Evolutionary conservation across 371 early-diverging fungal genomes (phyloP), one percentile per base, ranked within the genome.

Genomic region (Smittium mucronatum): DNA sequence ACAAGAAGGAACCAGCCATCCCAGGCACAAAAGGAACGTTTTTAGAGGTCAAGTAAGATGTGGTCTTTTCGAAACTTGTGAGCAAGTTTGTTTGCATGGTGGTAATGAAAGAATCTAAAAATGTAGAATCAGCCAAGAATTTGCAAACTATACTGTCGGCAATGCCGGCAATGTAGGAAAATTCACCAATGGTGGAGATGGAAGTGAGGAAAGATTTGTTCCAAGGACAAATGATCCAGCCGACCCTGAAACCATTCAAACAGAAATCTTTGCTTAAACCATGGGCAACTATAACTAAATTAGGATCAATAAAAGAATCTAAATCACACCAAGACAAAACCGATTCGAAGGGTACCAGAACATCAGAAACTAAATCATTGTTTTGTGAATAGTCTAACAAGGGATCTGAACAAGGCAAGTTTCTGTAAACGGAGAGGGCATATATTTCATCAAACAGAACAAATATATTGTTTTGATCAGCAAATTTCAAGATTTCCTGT

Each of bases 401-500:
- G n/a, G n/a, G n/a, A n/a, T n/a, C n/a, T n/a, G n/a, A n/a, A n/a
- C n/a, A n/a, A n/a, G n/a, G n/a, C 21, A 11, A 21, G 15, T 67
- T 36, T 29, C 69, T 64, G 70, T 84, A 89, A 21, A 85, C 78
- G 0, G 90, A 88, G 16, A 91, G 76, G 8, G 86, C 91, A 76
- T 92, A 93, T 32, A 93, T 87, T 71, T 93, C 93, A 73, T 93
- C 93, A 70, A 83, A 80, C 5, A 90, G 74, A n/a, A 86, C 77
- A 70, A 88, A 91, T 15, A 93, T 66, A n/a, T 81, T 70, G 69
- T 88, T 83, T 36, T 72, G 73, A 34, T 81, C 79, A 1, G 88
- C 87, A 74, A 88, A 90, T 29, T 68, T 67, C 2, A 89, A 73
- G 68, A 86, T 78, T 1, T 73, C 73, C n/a, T 83, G 75, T 33